These are phyloP conservation scores for Umbellularia californica DNA, from an alignment of 164 flowering plant genomes.

Conservation along the genomic window DNA sequence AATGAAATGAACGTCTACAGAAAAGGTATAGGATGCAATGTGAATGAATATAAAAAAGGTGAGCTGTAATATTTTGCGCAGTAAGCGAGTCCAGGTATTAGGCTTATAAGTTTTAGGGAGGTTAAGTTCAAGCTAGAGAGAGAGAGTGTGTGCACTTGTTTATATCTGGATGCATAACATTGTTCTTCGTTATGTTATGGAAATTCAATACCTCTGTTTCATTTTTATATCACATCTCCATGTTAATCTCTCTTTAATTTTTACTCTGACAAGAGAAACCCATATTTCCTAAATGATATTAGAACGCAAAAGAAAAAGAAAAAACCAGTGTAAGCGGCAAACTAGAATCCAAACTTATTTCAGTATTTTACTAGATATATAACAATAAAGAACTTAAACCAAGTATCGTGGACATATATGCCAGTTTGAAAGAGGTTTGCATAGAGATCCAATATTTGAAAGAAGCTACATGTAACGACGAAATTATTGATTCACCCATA, in stretches of 20 bases:
- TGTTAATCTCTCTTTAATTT: no score
- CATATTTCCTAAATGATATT: neutral
- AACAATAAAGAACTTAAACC: neutral
- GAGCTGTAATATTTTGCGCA: no score
- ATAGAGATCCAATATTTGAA: neutral
- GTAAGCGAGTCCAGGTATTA: no score
- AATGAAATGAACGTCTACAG: neutral
- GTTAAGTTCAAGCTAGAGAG: no score
- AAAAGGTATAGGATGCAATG: neutral
- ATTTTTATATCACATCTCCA: no score
- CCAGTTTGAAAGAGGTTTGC: neutral
- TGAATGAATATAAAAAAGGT: neutral
- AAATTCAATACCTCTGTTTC: no score
- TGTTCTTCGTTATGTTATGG: no score
- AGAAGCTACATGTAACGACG: neutral
- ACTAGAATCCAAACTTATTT: slow-evolving; percentile 1
- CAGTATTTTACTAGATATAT: neutral
- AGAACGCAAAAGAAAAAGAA: neutral
- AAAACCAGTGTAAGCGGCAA: neutral
- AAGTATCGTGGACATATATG: neutral
- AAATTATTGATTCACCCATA: no score
- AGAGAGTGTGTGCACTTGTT: no score
- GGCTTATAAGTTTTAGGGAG: no score
- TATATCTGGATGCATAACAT: no score
- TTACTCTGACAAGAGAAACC: neutral